Evolutionary conservation across 805 yeast species (phyloP).

Genomic region (Candida krabiensis): DNA sequence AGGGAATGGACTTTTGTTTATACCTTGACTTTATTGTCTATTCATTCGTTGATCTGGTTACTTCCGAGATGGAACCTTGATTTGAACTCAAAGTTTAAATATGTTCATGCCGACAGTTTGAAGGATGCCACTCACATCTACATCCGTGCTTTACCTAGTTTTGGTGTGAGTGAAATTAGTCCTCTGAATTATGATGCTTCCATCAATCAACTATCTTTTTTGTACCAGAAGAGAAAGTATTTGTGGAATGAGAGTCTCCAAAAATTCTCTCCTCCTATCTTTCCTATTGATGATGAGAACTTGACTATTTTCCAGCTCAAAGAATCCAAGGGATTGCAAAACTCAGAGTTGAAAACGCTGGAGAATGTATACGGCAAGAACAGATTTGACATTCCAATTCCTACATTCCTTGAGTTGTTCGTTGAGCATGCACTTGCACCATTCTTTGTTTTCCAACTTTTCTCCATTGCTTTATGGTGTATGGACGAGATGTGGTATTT

Average conservation of each 20-base stretch:
- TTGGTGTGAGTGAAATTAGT: slow-evolving; percentile 83
- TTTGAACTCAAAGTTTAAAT: slow-evolving; percentile 70
- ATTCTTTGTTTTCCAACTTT: slow-evolving; percentile 92
- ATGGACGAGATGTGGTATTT: slow-evolving; percentile 97
- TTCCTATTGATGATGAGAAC: slow-evolving; percentile 64
- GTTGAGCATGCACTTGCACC: slow-evolving; percentile 99
- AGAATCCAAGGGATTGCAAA: slow-evolving; percentile 35
- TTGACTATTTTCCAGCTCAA: slow-evolving; percentile 62
- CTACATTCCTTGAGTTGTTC: slow-evolving; percentile 86
- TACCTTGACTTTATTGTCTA: slow-evolving; percentile 67
- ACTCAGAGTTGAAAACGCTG: slow-evolving; percentile 34
- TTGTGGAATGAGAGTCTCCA: slow-evolving; percentile 55
- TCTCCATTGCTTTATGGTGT: slow-evolving; percentile 93
- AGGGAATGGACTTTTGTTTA: slow-evolving; percentile 96
- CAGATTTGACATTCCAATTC: slow-evolving; percentile 92
- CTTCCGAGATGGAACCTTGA: slow-evolving; percentile 93
- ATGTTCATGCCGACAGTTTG: slow-evolving; percentile 48
- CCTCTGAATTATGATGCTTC: slow-evolving; percentile 53
- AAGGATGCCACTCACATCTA: slow-evolving; percentile 69
- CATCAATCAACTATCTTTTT: slow-evolving; percentile 64
- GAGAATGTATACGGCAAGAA: slow-evolving; percentile 76
- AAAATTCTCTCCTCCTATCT: slow-evolving; percentile 78
- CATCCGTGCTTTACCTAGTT: slow-evolving; percentile 79
- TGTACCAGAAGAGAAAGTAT: slow-evolving; percentile 91
- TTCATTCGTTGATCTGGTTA: slow-evolving; percentile 76